A percentile compares a stretch with the other conserved stretches of the same genome.
Evolutionary conservation across 1,284 basidiomycete genomes (phyloP).

Genomic region (Gomphus bonarii): DNA sequence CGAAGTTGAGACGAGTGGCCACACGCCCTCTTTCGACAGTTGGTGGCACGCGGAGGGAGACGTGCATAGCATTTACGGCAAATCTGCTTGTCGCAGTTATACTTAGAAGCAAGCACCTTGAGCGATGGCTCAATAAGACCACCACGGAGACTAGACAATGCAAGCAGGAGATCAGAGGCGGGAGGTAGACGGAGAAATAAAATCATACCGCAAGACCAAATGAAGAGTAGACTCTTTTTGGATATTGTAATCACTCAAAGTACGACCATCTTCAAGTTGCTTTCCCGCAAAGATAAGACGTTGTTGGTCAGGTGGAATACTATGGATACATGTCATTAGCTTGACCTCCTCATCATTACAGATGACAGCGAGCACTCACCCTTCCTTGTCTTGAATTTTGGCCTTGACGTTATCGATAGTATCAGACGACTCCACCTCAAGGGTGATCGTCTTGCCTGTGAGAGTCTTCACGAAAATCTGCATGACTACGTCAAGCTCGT

Average conservation of each 20-base stretch:
- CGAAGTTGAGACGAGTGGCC: conserved; percentile 94
- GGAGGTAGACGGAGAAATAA: neutral
- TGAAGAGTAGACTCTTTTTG: conserved; percentile 99
- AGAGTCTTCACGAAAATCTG: conserved; percentile 95
- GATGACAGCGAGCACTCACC: conserved; percentile 32
- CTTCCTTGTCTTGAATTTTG: conserved; percentile 90
- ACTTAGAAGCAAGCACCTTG: conserved; percentile 92
- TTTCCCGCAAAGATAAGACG: conserved; percentile 93
- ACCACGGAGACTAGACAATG: conserved; percentile 72
- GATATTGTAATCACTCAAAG: conserved; percentile 94
- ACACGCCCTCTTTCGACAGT: conserved; percentile 91
- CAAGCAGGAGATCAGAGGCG: neutral
- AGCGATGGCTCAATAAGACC: conserved; percentile 99
- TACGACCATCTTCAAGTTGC: conserved; percentile 95
- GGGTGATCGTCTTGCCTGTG: conserved; percentile 97
- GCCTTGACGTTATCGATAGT: conserved; percentile 92
- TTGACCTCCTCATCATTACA: neutral
- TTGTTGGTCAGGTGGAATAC: conserved; percentile 90
- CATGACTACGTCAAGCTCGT: conserved; percentile 35
- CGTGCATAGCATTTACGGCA: conserved; percentile 99
- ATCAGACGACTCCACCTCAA: conserved; percentile 95
- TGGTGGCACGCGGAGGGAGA: conserved; percentile 97
- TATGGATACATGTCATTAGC: conserved; percentile 18
- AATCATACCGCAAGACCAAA: conserved; percentile 80
- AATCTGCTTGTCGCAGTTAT: conserved; percentile 97